These are phyloP conservation scores for Vicia villosa DNA, from an alignment of 306 rosid species.

Conservation along the genomic window DNA sequence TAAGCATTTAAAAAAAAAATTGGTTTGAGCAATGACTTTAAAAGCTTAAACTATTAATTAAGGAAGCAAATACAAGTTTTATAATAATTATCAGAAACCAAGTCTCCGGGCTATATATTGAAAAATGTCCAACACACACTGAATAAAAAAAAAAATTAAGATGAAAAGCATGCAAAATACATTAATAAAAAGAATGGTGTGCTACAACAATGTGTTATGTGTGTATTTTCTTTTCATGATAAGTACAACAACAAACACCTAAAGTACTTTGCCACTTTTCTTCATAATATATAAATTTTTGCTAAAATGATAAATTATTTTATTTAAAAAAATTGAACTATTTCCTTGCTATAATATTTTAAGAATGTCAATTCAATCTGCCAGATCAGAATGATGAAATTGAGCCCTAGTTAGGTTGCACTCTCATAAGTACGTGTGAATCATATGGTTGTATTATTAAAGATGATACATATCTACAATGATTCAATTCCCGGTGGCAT, in stretches of 20 bases:
- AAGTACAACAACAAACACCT: neutral
- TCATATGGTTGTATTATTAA: neutral
- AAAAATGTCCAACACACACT: neutral
- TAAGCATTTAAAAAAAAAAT: neutral
- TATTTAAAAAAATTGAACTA: neutral
- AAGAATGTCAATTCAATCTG: neutral
- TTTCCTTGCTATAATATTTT: slow-evolving; percentile 1
- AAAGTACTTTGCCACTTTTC: neutral
- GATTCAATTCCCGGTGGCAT: slow-evolving; percentile 19
- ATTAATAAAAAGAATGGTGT: neutral
- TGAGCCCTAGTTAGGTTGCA: neutral
- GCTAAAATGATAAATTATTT: neutral
- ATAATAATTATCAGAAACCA: slow-evolving; percentile 8
- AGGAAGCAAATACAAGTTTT: neutral
- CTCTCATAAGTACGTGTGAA: neutral
- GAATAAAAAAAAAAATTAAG: neutral
- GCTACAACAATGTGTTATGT: neutral
- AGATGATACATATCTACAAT: slow-evolving; percentile 14
- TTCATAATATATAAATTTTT: neutral
- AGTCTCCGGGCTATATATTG: neutral
- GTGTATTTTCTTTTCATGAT: neutral
- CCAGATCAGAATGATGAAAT: slow-evolving; percentile 29
- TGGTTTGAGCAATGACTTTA: neutral
- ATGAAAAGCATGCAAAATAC: neutral
- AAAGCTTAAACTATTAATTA: too few relatives aligned